Base-by-base conservation (phyloP, 2,329 filamentous ascomycete genomes). In the Fusarium concolor region DNA sequence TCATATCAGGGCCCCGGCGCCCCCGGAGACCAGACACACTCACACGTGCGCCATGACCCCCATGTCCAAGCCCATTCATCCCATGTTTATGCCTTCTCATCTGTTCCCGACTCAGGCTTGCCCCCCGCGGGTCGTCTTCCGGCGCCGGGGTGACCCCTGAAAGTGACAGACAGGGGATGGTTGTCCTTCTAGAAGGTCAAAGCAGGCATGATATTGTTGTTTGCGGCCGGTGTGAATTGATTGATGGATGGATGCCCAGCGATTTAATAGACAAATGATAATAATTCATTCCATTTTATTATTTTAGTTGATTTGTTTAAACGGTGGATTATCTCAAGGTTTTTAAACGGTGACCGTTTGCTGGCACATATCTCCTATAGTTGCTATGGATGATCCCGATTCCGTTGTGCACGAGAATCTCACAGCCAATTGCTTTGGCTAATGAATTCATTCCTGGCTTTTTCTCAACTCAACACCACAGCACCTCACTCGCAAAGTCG, bases 181-280 rank as follows among this genome's bases (percentile, higher is more conserved):
- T 6, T 17, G n/a, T 37, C 52, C 67, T 74, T 74, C 72, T 74
- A 74, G 72, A 74, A 74, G 61, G 61, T 51, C 47, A 62, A 63
- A 65, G 68, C 58, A 39, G 66, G 57, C 70, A 66, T 67, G 51
- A 56, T 43, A 33, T 52, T n/a, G 26, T 35, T 35, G 31, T 35
- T 35, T 35, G 31, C 31, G 31, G 29, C 15, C 28, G 28, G 31
- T 17, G 31, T 35, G 31, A 35, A 35, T 35, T 31, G n/a, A n/a
- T n/a, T 24, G 22, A 24, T 24, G 22, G 31, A 41, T 47, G 65
- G 56, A 55, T 66, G 56, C 26, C 26, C 26, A 49, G 62, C 51
- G 61, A 51, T 58, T 73, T 54, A 57, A 56, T 29, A 24, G 29
- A 50, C 18, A 12, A 61, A 61, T 61, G 26, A 61, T 54, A 60